Evolutionary conservation across 2,329 filamentous ascomycete species (phyloP), one percentile per base, ranked within the genome.

Genomic region (Endoconidiophora laricicola): DNA sequence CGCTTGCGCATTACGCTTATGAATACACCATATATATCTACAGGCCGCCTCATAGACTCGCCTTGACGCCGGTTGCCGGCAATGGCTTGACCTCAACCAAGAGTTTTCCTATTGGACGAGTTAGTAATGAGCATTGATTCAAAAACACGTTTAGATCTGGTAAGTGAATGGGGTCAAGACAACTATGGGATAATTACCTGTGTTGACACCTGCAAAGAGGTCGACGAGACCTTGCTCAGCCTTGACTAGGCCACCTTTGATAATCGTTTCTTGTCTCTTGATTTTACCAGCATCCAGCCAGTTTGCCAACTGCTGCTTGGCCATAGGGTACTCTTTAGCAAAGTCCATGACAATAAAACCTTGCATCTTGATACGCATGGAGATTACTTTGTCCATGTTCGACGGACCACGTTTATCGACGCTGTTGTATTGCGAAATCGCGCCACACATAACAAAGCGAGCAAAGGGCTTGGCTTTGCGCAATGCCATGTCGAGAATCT

Each of bases 291-390:
- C 76, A 2, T 67, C 66, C n/a, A 86, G 60, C 82, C 83, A 87
- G 55, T 73, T 62, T 1, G 71, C 71, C 12, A 87, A 65, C 57
- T 86, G 70, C 59, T 72, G 66, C 56, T 73, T 64, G 1, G 80
- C 83, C 40, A 65, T 61, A 0, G 69, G 59, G 60, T 73, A 83
- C 58, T 80, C 69, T 48, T 72, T 65, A 3, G 62, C 63, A 58
- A 72, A 84, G 61, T 87, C 83, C 50, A 83, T 74, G 45, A 86
- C 73, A 54, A 87, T 80, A 63, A 88, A 87, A 0, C 81, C 81
- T 64, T 81, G 71, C 69, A 84, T 76, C 48, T 66, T 71, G 59
- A 78, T 72, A 53, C 75, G 65, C 69, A 75, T 75, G 4, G 65
- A 61, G 41, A 74, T 65, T 48, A 74, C 66, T 62, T 70, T 71